Percentiles rank a stretch among this genome's conserved stretches.
Evolutionary conservation across 495 filamentous ascomycete species (phyloP).

Genomic region (Endocarpon pusillum): DNA sequence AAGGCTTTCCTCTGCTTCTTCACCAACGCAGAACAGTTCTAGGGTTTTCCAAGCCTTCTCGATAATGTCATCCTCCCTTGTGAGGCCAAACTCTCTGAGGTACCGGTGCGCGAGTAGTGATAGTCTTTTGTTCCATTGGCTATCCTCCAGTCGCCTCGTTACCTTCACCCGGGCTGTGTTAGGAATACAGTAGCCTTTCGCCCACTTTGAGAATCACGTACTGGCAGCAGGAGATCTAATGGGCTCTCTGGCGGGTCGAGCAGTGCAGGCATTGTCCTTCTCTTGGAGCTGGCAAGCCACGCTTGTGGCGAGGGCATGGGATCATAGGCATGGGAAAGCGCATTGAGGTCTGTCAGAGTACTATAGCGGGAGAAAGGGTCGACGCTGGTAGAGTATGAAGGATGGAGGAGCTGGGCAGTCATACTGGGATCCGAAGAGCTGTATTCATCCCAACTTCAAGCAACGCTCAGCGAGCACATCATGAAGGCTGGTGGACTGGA

Average conservation of each 20-base stretch:
- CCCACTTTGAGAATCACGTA: not conserved
- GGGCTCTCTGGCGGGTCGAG: not conserved
- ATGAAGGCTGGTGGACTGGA: no score
- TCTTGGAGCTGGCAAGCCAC: not conserved
- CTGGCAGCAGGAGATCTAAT: not conserved
- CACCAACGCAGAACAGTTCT: not conserved
- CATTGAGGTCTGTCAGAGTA: no score
- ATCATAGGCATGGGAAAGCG: no score
- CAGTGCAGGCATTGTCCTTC: not conserved
- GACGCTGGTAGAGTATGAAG: no score
- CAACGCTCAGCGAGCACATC: no score
- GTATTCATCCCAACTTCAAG: no score
- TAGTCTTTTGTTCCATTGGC: not conserved
- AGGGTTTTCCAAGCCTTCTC: not conserved
- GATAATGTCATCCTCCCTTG: not conserved
- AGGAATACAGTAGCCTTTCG: not conserved
- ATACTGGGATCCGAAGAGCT: no score
- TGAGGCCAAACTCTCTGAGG: not conserved
- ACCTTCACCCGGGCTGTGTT: not conserved
- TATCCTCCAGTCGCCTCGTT: not conserved
- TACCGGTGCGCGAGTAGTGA: not conserved
- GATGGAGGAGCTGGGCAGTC: no score
- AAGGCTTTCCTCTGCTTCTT: not conserved
- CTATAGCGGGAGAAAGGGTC: no score
- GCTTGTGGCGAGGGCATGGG: slow-evolving; percentile 1